Conservation (phyloP, 495 filamentous ascomycete species). For the Annulohypoxylon stygium region DNA sequence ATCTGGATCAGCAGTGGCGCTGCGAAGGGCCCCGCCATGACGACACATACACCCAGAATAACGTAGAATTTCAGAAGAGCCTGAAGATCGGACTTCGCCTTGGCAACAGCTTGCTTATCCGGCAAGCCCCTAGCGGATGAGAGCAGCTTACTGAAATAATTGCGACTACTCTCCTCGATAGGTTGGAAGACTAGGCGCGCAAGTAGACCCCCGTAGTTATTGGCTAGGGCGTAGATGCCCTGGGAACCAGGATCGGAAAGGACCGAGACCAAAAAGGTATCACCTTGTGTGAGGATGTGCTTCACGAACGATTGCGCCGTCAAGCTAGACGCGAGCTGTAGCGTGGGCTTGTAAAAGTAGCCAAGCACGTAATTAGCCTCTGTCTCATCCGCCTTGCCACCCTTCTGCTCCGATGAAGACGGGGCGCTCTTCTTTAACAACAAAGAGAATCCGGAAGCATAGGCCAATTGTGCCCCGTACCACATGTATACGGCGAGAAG, state of each 20-base stretch:
- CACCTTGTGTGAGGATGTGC: constrained; percentile 92
- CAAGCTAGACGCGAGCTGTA: constrained; percentile 78
- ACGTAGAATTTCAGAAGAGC: constrained; percentile 71
- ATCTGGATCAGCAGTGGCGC: constrained; percentile 77
- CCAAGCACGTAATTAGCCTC: constrained; percentile 64
- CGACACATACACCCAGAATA: constrained; percentile 75
- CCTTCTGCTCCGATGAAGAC: constrained; percentile 18
- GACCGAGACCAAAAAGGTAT: constrained; percentile 84
- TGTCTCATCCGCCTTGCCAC: not conserved
- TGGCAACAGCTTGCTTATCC: constrained; percentile 40
- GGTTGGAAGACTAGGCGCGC: constrained; percentile 95
- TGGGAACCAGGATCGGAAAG: constrained; percentile 82
- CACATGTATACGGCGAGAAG: constrained; percentile 76
- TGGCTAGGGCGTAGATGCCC: constrained; percentile 92
- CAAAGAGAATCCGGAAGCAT: constrained; percentile 69
- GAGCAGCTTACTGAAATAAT: constrained; percentile 83
- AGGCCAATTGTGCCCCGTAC: constrained; percentile 60
- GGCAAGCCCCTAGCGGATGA: constrained; percentile 48
- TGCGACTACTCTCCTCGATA: constrained; percentile 90
- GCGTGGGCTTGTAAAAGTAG: constrained; percentile 74
- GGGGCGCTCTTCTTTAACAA: constrained; percentile 48
- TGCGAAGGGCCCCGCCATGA: constrained; percentile 76
- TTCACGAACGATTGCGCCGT: constrained; percentile 91
- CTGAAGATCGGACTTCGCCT: constrained; percentile 61
- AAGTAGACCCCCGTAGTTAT: constrained; percentile 92